Conservation (phyloP, 2,329 filamentous ascomycete genomes). For the Ophiocordyceps unilateralis region DNA sequence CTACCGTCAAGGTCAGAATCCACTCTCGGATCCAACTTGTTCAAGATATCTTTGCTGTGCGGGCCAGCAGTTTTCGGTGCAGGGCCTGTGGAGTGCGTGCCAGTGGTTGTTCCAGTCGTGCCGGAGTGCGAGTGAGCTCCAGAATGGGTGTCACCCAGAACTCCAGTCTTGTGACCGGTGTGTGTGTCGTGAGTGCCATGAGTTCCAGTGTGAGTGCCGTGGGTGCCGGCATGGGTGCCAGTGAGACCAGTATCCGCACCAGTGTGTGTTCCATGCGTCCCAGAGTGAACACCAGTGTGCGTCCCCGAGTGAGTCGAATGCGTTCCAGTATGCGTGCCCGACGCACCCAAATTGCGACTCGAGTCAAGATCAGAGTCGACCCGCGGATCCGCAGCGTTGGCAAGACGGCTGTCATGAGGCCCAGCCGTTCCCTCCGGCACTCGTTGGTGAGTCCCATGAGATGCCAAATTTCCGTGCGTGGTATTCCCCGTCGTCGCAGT, state of each 20-base stretch:
- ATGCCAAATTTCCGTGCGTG: conserved; percentile 1
- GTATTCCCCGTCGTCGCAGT: conserved; percentile 3
- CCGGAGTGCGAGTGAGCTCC: neutral
- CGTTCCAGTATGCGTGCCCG: neutral
- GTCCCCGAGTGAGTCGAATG: conserved; percentile 7
- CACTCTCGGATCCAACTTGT: conserved; percentile 38
- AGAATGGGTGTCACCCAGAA: neutral
- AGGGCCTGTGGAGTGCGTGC: conserved; percentile 7
- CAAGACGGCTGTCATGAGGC: conserved; percentile 22
- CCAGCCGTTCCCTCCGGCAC: conserved; percentile 17
- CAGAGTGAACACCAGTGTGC: conserved; percentile 7
- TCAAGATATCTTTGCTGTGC: conserved; percentile 33
- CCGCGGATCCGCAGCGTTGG: conserved; percentile 32
- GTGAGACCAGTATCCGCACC: conserved; percentile 9
- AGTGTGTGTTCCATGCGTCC: neutral
- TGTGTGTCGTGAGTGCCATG: conserved; percentile 12
- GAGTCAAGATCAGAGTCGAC: conserved; percentile 32
- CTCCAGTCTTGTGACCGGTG: conserved; percentile 5
- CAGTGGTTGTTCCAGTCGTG: neutral
- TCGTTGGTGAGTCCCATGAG: conserved; percentile 3
- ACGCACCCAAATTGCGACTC: conserved; percentile 15
- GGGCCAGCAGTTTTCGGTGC: conserved; percentile 18
- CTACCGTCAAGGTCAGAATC: conserved; percentile 37
- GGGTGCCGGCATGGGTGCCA: conserved; percentile 4
- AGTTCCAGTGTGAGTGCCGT: neutral